Base-by-base conservation (phyloP, 2,329 filamentous ascomycete species). In the Aspergillus tubingensis region DNA sequence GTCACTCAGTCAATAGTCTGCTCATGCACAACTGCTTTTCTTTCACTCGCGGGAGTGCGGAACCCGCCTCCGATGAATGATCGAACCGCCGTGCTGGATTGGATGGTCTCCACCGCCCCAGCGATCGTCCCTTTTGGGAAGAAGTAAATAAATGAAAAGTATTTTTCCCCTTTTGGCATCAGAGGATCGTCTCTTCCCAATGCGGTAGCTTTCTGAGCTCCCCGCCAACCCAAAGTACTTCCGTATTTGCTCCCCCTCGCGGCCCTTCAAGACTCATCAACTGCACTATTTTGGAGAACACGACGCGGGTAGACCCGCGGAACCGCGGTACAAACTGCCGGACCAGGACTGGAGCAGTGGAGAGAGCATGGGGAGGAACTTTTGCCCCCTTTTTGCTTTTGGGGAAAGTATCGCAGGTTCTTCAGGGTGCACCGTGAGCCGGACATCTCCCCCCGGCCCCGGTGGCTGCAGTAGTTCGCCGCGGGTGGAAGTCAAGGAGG, bases 31-130 rank as follows among this genome's bases (percentile, higher is more conserved):
- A 7, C 17, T 27, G 25, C 10, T 8, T 30, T 32, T 44, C 39
- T 21, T 39, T 10, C 15, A 23, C 38, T 25, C 25, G 41, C 53
- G 53, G 52, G 11, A 36, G 11, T 19, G 39, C 53, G 53, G 53
- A 55, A 44, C 13, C 50, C 19, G 10, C 25, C 25, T 54, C 52
- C 44, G 57, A 58, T 54, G 59, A 65, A 58, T 54, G 59, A 65
- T 66, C 59, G 63, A 62, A 63, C 65, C 65, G 56, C 56, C 53
- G 55, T 23, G 52, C 60, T 58, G 63, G 65, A 63, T 59, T 62
- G 39, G 27, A 54, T 36, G 19, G 19, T 51, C 57, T 51, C 58
- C 62, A 62, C 59, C 30, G 32, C 30, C 27, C 23, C 25, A 30
- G 56, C 54, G 58, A 63, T 63, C 59, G 57, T 49, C 30, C 53